Conservation (phyloP, 805 yeast genomes). For the Yarrowia deformans region DNA sequence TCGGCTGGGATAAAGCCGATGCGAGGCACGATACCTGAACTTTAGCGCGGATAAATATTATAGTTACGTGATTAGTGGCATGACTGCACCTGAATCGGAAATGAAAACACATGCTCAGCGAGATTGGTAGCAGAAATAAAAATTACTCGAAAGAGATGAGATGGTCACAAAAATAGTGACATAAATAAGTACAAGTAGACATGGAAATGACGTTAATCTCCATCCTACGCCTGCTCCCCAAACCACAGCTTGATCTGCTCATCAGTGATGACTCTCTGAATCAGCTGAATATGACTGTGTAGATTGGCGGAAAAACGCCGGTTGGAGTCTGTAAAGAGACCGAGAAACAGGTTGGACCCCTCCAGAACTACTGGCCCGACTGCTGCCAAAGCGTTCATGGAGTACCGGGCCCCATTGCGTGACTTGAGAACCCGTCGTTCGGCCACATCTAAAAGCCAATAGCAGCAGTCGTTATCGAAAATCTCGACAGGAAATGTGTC, state of each 20-base stretch:
- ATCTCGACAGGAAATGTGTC: slow-evolving; percentile 6
- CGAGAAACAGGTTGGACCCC: neutral
- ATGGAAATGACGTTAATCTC: no score
- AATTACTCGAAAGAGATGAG: no score
- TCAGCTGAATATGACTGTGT: slow-evolving; percentile 17
- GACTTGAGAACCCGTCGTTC: slow-evolving; percentile 10
- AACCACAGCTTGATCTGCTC: slow-evolving; percentile 27
- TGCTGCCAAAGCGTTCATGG: neutral
- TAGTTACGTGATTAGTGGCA: neutral
- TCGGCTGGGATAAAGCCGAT: neutral
- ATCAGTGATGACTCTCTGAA: neutral
- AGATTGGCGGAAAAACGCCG: slow-evolving; percentile 10
- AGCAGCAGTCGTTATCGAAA: slow-evolving; percentile 22
- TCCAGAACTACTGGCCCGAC: slow-evolving; percentile 18
- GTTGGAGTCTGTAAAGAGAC: neutral
- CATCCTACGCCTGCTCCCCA: neutral
- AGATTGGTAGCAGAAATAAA: no score
- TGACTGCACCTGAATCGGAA: neutral
- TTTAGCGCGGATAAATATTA: neutral
- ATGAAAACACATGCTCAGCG: no score
- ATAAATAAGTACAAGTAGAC: neutral
- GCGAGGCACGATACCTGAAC: slow-evolving; percentile 25
- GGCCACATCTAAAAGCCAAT: slow-evolving; percentile 12
- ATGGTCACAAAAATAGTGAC: neutral
- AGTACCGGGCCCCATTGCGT: neutral